Evolutionary conservation across 2,329 filamentous ascomycete genomes (phyloP).

Genomic region (Hypoxylon sp.): DNA sequence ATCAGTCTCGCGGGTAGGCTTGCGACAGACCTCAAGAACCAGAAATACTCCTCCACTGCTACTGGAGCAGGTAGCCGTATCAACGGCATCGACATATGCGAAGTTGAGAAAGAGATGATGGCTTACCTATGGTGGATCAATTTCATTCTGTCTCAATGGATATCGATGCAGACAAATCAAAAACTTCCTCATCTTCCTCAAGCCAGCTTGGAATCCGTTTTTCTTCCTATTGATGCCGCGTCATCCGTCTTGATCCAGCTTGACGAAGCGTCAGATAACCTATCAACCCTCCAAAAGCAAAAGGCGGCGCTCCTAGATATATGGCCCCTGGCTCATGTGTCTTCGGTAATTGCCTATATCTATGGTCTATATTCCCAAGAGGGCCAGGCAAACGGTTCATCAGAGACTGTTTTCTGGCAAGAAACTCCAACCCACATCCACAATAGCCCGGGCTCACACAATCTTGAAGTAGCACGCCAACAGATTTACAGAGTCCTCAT

Average conservation of each 20-base stretch:
- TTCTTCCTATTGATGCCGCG: slow-evolving; percentile 6
- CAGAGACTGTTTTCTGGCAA: slow-evolving; percentile 2
- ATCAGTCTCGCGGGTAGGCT: slow-evolving; percentile 12
- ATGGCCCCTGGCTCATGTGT: slow-evolving; percentile 14
- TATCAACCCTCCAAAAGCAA: slow-evolving; percentile 15
- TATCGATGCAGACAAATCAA: slow-evolving; percentile 21
- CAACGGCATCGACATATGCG: slow-evolving; percentile 19
- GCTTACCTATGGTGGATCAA: slow-evolving; percentile 23
- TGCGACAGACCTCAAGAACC: slow-evolving; percentile 11
- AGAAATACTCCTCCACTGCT: slow-evolving; percentile 12
- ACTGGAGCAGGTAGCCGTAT: slow-evolving; percentile 19
- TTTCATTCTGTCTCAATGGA: slow-evolving; percentile 17
- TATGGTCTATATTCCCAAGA: slow-evolving; percentile 14
- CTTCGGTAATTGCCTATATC: slow-evolving; percentile 20
- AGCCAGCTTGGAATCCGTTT: slow-evolving; percentile 14
- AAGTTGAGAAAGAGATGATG: slow-evolving; percentile 23
- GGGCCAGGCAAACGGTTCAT: background rate
- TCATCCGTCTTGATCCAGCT: slow-evolving; percentile 9
- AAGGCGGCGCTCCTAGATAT: slow-evolving; percentile 14
- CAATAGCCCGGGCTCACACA: slow-evolving; percentile 8
- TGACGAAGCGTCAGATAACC: slow-evolving; percentile 15
- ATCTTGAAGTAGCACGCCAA: slow-evolving; percentile 7
- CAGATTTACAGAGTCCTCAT: slow-evolving; percentile 10
- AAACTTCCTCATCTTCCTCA: slow-evolving; percentile 15
- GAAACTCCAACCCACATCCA: slow-evolving; percentile 3